These are phyloP conservation scores for Citrus sp. DNA, from an alignment of 345 rosid species.

Conservation along the genomic window DNA sequence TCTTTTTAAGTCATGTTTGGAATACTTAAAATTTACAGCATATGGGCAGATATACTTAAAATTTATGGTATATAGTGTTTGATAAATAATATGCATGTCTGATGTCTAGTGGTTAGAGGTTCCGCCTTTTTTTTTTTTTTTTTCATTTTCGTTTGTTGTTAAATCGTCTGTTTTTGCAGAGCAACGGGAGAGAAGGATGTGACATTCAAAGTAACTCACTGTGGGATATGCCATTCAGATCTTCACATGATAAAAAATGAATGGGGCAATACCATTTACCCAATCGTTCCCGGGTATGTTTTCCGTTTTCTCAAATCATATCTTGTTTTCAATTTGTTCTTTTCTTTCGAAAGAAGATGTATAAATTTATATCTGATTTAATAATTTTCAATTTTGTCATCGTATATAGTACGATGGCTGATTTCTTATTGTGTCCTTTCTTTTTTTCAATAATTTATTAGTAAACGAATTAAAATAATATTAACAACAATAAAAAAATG, in stretches of 20 bases:
- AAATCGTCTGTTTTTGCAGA: conserved; percentile 17
- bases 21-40: too few species aligned
- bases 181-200: conserved; percentile 52
- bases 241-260: conserved; percentile 36
- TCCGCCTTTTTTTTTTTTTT: not conserved
- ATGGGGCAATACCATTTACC: conserved; percentile 37
- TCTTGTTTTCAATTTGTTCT: not conserved
- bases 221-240: conserved; percentile 59
- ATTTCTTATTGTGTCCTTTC: not conserved
- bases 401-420: not conserved
- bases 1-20: too few species aligned
- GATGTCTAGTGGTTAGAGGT: not conserved
- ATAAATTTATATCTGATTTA: not conserved
- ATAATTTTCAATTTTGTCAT: not conserved
- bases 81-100: not conserved
- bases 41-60: too few species aligned
- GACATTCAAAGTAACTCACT: conserved; percentile 50
- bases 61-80: fast-evolving
- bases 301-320: not conserved
- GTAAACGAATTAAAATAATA: too few species aligned
- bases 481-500: too few species aligned
- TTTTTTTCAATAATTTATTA: too few species aligned
- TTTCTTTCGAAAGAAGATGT: not conserved
- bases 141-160: not conserved
- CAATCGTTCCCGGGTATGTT: conserved; percentile 40